These are phyloP conservation scores for Populus davidiana DNA, from an alignment of 345 rosid genomes.

Conservation along the genomic window DNA sequence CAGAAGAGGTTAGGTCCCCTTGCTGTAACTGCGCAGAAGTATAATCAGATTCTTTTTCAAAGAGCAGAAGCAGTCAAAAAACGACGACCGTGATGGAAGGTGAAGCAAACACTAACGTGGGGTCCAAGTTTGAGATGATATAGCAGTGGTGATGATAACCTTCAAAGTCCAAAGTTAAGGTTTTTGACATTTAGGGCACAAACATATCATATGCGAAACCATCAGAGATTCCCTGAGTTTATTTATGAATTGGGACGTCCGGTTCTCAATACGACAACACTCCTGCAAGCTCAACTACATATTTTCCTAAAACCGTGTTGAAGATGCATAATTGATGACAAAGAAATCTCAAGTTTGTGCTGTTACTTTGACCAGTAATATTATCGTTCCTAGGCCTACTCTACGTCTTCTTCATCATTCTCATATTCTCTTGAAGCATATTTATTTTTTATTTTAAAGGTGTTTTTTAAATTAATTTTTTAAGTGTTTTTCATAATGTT, in stretches of 20 bases:
- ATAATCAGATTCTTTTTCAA: not conserved
- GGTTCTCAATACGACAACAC: not conserved
- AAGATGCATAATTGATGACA: not conserved
- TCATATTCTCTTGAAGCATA: too few relatives aligned
- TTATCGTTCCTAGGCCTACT: not conserved
- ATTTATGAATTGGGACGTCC: not conserved
- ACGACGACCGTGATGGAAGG: slow-evolving; percentile 7
- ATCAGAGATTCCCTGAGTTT: slow-evolving; percentile 7
- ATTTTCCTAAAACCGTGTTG: not conserved
- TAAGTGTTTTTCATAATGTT: too few relatives aligned
- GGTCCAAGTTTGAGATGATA: not conserved
- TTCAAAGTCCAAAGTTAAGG: slow-evolving; percentile 13
- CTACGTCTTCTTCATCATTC: too few relatives aligned
- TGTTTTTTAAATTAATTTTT: too few relatives aligned
- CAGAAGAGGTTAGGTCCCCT: not conserved
- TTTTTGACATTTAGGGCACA: slow-evolving; percentile 3
- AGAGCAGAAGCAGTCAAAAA: slow-evolving; percentile 9
- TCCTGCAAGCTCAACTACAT: not conserved
- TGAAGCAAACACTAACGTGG: not conserved
- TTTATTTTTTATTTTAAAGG: too few relatives aligned
- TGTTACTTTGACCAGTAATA: not conserved
- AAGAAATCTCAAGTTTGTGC: not conserved
- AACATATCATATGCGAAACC: not conserved
- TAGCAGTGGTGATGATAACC: not conserved
- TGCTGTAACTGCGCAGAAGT: not conserved